phyloP scores from a whole-genome alignment of 129 eudicot species.

The Flaveria ramosissima region DNA sequence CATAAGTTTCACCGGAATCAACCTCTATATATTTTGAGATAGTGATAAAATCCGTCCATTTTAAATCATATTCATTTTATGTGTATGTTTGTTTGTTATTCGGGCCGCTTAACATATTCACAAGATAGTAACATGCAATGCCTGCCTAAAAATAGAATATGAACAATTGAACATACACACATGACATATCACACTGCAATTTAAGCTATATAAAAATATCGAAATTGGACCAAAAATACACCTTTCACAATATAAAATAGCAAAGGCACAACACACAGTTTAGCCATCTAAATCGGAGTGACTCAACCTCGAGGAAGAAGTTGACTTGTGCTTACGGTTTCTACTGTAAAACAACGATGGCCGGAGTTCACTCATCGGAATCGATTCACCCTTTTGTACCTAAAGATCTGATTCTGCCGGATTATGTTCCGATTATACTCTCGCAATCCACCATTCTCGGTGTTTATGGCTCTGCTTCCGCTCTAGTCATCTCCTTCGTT shows the following conservation, averaged over 20 bases:
- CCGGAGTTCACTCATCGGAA: conserved; percentile 31
- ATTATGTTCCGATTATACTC: conserved; percentile 64
- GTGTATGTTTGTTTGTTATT: too few relatives aligned
- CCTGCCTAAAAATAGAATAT: too few relatives aligned
- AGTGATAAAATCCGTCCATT: too few relatives aligned
- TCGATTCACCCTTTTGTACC: conserved; percentile 71
- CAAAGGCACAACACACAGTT: background rate
- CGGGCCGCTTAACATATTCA: too few relatives aligned
- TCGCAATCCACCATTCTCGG: conserved; percentile 58
- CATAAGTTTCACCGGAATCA: too few relatives aligned
- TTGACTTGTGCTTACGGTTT: conserved; percentile 21
- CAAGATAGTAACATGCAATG: too few relatives aligned
- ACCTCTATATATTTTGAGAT: too few relatives aligned
- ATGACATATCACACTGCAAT: too few relatives aligned
- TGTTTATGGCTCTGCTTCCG: conserved; percentile 53
- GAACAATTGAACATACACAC: too few relatives aligned
- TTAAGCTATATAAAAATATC: background rate
- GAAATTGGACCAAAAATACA: background rate
- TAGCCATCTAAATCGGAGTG: conserved; percentile 13
- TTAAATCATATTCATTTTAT: too few relatives aligned
- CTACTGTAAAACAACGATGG: conserved; percentile 1
- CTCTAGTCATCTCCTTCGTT: conserved; percentile 51
- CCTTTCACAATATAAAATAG: background rate
- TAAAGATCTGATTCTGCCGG: conserved; percentile 60
- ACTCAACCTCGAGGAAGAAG: conserved; percentile 9